Evolutionary conservation across 345 rosid genomes (phyloP), one percentile per base, ranked within the genome.

Genomic region (Eutrema yunnanense): DNA sequence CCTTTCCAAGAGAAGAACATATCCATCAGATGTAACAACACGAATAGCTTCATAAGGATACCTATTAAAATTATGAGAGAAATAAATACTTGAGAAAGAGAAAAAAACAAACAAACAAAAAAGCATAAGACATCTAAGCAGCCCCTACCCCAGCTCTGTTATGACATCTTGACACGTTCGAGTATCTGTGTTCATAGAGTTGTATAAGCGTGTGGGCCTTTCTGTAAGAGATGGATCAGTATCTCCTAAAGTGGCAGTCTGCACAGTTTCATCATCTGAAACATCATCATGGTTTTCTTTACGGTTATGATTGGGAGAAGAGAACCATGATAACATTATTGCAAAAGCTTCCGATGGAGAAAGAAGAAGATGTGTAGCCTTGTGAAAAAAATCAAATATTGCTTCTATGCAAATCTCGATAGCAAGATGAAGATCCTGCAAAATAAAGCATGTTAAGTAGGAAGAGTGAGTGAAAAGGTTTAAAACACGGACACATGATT

Each of bases 101-200:
- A 44, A 32, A 65, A 3, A 54, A 13, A 27, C 34, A 32, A 32
- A 32, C 34, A 32, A 14, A 41, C 34, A 37, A 58, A 1, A 13
- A 51, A 52, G 10, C 51, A 51, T 42, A 58, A 8, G 78, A 62
- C 52, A 51, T 27, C 40, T 22, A 61, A 53, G 40, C 48, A 72
- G 68, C 63, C 60, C 84, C 67, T 82, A 95, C 99, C 99, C 97
- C 43, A 88, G 90, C 82, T 95, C 99, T 42, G 96, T 90, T 74
- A 95, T 95, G 50, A 95, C 92, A 84, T 95, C 99, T 82, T 81
- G 86, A 78, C 97, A 92, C 41, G 99, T 95, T 52, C 99, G 85
- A 51, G 90, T 90, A 75, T 95, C 99, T 41, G 96, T 92, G 71
- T 95, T 95, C 79, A 95, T 80, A 68, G 92, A 72, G 62, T 86